Conservation (phyloP, 2,329 filamentous ascomycete species). For the Diaporthe capsici region DNA sequence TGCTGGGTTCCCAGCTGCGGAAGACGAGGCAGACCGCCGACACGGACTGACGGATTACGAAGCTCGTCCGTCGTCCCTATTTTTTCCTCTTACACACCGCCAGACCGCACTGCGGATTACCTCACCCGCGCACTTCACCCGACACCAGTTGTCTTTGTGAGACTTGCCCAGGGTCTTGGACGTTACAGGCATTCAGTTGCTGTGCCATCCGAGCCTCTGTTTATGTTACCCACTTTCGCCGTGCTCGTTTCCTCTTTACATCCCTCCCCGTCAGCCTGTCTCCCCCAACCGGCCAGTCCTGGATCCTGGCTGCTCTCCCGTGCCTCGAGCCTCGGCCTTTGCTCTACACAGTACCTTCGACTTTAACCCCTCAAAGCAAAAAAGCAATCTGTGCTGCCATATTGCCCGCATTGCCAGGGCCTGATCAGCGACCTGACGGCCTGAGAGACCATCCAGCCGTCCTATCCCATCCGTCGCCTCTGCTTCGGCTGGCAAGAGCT, state of each 20-base stretch:
- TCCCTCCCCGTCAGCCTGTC: neutral
- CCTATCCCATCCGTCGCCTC: neutral
- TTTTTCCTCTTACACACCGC: conserved; percentile 43
- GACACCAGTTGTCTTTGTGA: conserved; percentile 11
- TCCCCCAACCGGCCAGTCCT: conserved; percentile 3
- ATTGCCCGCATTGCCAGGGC: conserved; percentile 15
- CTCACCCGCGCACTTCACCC: conserved; percentile 26
- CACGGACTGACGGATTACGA: conserved; percentile 19
- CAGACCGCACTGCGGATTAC: conserved; percentile 40
- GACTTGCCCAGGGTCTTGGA: conserved; percentile 28
- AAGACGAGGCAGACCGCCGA: conserved; percentile 14
- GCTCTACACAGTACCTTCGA: neutral
- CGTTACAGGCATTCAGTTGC: conserved; percentile 45
- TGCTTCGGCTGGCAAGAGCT: conserved; percentile 31
- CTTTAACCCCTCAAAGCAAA: conserved; percentile 11
- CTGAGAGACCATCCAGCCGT: neutral
- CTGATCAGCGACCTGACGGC: conserved; percentile 10
- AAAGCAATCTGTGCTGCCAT: conserved; percentile 20
- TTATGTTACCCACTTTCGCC: conserved; percentile 31
- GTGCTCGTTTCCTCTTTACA: conserved; percentile 30
- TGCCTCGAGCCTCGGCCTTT: conserved; percentile 6
- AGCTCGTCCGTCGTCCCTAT: conserved; percentile 21
- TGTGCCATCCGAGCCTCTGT: conserved; percentile 41
- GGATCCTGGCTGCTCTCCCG: neutral
- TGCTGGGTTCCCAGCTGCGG: conserved; percentile 23